A percentile compares a stretch with the other conserved stretches of the same genome.
phyloP scores from a whole-genome alignment of 2,329 filamentous ascomycete species.

The Graphilbum fragrans region DNA sequence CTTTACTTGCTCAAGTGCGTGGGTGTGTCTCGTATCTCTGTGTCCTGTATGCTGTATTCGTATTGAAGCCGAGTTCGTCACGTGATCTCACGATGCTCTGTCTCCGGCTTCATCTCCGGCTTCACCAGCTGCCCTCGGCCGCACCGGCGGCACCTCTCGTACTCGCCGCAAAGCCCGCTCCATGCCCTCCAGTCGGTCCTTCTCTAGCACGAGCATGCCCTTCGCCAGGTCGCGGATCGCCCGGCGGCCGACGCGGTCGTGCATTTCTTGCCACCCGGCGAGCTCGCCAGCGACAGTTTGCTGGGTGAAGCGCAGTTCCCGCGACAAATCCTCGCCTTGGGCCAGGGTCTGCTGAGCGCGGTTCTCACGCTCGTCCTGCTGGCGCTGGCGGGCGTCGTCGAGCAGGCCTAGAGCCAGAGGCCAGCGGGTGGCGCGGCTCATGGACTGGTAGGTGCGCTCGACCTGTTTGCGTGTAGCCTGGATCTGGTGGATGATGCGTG shows the following conservation, averaged over 20 bases:
- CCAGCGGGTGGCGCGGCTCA: constrained; percentile 67
- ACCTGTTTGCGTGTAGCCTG: constrained; percentile 61
- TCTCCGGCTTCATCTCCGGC: no score
- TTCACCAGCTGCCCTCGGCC: background rate
- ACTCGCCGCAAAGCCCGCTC: constrained; percentile 62
- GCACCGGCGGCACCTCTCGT: constrained; percentile 11
- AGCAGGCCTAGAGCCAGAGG: constrained; percentile 65
- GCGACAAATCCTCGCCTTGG: constrained; percentile 63
- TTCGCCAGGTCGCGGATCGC: constrained; percentile 67
- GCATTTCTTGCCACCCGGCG: constrained; percentile 86
- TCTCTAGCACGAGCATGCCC: constrained; percentile 70
- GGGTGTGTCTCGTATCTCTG: no score
- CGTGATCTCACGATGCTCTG: no score
- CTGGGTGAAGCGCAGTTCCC: constrained; percentile 82
- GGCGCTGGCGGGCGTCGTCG: constrained; percentile 74
- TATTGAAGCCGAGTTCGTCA: no score
- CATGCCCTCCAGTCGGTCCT: constrained; percentile 68
- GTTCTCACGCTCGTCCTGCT: constrained; percentile 74
- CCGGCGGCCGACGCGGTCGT: constrained; percentile 62
- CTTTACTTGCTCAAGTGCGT: no score
- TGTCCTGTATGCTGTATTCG: no score
- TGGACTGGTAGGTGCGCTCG: constrained; percentile 63
- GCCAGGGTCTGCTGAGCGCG: constrained; percentile 58
- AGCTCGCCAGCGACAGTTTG: constrained; percentile 85
- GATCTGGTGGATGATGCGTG: constrained; percentile 66